Percentiles rank a stretch among this genome's conserved stretches.
phyloP scores from a whole-genome alignment of 495 filamentous ascomycete species.

The Penicillium lividum region DNA sequence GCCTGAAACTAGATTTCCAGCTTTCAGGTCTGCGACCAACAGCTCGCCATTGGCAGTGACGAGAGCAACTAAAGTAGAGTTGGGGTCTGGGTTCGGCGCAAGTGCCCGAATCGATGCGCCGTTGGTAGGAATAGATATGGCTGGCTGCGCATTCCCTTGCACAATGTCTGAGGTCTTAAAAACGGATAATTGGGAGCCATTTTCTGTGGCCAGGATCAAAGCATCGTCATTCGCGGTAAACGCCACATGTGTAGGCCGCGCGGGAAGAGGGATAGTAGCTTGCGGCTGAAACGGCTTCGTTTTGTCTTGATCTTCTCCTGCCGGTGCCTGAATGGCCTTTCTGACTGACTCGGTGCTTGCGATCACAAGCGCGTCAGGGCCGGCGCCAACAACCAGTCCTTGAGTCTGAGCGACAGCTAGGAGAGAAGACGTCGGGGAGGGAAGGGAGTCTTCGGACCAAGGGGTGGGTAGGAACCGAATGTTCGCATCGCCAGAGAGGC shows the following conservation, averaged over 20 bases:
- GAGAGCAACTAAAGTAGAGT: constrained; percentile 64
- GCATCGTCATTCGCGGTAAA: constrained; percentile 86
- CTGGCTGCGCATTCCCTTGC: constrained; percentile 63
- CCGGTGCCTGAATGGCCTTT: constrained; percentile 65
- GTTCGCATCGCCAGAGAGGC: constrained; percentile 77
- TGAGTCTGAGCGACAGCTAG: constrained; percentile 78
- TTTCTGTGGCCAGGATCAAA: constrained; percentile 79
- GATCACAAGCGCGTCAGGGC: constrained; percentile 74
- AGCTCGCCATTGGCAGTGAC: constrained; percentile 80
- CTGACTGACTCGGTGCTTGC: constrained; percentile 77
- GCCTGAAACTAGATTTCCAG: constrained; percentile 59
- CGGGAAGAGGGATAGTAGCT: constrained; percentile 67
- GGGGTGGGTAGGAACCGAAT: constrained; percentile 74
- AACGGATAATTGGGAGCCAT: constrained; percentile 77
- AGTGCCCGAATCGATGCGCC: constrained; percentile 71
- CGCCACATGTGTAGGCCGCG: constrained; percentile 81
- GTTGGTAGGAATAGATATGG: constrained; percentile 76
- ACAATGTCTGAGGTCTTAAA: constrained; percentile 70
- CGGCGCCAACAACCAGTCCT: constrained; percentile 84
- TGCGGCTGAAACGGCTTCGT: constrained; percentile 73
- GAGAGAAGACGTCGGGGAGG: constrained; percentile 80
- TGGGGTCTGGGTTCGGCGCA: constrained; percentile 74
- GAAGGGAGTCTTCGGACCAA: constrained; percentile 73
- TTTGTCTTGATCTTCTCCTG: constrained; percentile 57
- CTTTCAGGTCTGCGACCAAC: constrained; percentile 76